Base-by-base conservation (phyloP, 2,329 filamentous ascomycete genomes). In the Hypocreales sp. region DNA sequence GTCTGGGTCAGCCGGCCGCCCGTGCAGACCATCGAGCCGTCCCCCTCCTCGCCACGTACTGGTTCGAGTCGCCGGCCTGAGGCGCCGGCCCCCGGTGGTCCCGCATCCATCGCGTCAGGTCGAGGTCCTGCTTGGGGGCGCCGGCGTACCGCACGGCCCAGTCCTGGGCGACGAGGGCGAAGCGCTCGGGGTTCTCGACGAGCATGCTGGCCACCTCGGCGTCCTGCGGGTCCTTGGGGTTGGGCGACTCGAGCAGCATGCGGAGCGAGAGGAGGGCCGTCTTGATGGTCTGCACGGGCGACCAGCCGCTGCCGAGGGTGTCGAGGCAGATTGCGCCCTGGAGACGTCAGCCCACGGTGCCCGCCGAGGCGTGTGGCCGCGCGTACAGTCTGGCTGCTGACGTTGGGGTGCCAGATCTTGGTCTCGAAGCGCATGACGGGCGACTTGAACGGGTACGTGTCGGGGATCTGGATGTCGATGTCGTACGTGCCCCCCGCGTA, bases 241-340 rank as follows among this genome's bases (percentile, higher is more conserved):
- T 92, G 4, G 90, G 90, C 12, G 77, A 82, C 55, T 83, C 83
- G 44, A 98, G 79, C 12, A 98, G 72, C 39, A 86, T 87, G 51
- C 93, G 86, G 18, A 98, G 66, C 16, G 86, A 94, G 32, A 98
- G 74, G 24, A 98, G 71, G 20, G 87, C 83, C 13, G 83, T 92
- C 58, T 94, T 95, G 52, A 98, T 87, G 10, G 87, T 98, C 34
- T 94, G 69, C 15, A 98, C 86, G 0, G 90, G 90, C 5, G 87
- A 93, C 90, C 90, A 98, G 40, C 80, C 83, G 9, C 70, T 70
- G 8, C 79, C 77, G 11, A 98, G 68, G 0, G 86, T 95, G 48
- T 98, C 90, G 29, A 98, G 73, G 47, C 90, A 98, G 50, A 98
- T 98, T 15, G 86, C 87, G 30, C 90, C 90, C 83, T 95, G 35